Base-by-base conservation (phyloP, 345 rosid species). In the Psidium friedrichsthalianum region DNA sequence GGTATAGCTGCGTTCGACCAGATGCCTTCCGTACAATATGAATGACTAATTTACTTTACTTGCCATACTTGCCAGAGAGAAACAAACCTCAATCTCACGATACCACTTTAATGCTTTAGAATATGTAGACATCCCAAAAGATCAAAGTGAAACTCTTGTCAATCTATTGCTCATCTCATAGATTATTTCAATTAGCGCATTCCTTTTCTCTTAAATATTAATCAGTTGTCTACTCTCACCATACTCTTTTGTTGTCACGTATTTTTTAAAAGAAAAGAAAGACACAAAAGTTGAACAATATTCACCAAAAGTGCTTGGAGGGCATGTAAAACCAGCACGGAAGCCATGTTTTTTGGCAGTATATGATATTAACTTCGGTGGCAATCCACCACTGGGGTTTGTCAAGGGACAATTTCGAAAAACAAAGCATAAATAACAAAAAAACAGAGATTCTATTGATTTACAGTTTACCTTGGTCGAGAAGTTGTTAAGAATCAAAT, bases 401-500 rank as follows among this genome's bases (percentile, higher is more conserved):
- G 25, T 64, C 32, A 69, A 49, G 52, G 64, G 69, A 80, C 15
- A 81, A 42, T 80, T 85, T 81, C 40, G 4, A 14, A 21, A 74
- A 78, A 52, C 15, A 74, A 29, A 24, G 40, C 52, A 52, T 47
- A 61, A 52, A 29, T 49, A 47, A 36, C n/a, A 18, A 20, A 25
- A 1, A 83, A 44, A 40, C 25, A 49, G 10, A 83, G 47, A 59
- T 49, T 29, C 14, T 51, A 21, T 18, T 21, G 42, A 24, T 32
- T 32, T 47, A 22, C 86, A 36, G 57, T 25, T 53, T 87, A 96
- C 99, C 96, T 93, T 90, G 58, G 94, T 93, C 59, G 90, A 91
- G 88, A 97, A 96, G 88, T 95, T 95, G 90, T 94, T 87, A 44
- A 97, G 91, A 85, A 97, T 94, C 90, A 97, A 90, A 89, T 97